A percentile compares a stretch with the other conserved stretches of the same genome.
Evolutionary conservation across 2,329 filamentous ascomycete species (phyloP).

Genomic region (Lasiodiplodia gonubiensis): DNA sequence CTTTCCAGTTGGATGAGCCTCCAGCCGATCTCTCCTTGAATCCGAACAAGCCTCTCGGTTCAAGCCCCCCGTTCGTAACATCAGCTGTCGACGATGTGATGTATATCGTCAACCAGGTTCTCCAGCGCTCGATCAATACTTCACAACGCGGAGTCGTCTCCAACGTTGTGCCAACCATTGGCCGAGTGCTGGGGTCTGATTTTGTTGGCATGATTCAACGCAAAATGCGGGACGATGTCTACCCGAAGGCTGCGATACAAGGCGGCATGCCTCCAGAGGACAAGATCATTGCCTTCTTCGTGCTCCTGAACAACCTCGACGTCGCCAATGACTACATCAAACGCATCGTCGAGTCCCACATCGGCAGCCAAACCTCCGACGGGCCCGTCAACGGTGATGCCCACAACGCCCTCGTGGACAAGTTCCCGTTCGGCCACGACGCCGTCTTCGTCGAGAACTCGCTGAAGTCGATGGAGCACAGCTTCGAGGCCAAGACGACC

Average conservation of each 20-base stretch:
- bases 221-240: slow-evolving; percentile 96
- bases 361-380: slow-evolving; percentile 44
- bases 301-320: slow-evolving; percentile 95
- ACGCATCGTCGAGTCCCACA: slow-evolving; percentile 77
- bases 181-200: slow-evolving; percentile 81
- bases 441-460: slow-evolving; percentile 70
- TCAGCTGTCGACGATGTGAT: slow-evolving; percentile 98
- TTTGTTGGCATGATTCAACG: slow-evolving; percentile 97
- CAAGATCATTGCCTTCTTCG: slow-evolving; percentile 85
- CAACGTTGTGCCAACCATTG: slow-evolving; percentile 77
- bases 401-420: slow-evolving; percentile 55
- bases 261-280: slow-evolving; percentile 86
- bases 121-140: slow-evolving; percentile 85
- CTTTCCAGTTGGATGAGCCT: slow-evolving; percentile 93
- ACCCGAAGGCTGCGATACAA: slow-evolving; percentile 78
- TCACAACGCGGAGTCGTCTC: slow-evolving; percentile 79
- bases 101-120: slow-evolving; percentile 95
- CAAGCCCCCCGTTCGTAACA: slow-evolving; percentile 87
- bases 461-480: slow-evolving; percentile 70
- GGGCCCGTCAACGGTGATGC: slow-evolving; percentile 48
- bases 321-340: slow-evolving; percentile 88
- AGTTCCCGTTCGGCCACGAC: slow-evolving; percentile 83
- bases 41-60: slow-evolving; percentile 71
- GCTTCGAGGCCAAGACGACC: slow-evolving; percentile 76
- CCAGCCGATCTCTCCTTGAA: slow-evolving; percentile 80